Evolutionary conservation across 805 yeast genomes (phyloP).

Genomic region (Saturnispora quitensis): DNA sequence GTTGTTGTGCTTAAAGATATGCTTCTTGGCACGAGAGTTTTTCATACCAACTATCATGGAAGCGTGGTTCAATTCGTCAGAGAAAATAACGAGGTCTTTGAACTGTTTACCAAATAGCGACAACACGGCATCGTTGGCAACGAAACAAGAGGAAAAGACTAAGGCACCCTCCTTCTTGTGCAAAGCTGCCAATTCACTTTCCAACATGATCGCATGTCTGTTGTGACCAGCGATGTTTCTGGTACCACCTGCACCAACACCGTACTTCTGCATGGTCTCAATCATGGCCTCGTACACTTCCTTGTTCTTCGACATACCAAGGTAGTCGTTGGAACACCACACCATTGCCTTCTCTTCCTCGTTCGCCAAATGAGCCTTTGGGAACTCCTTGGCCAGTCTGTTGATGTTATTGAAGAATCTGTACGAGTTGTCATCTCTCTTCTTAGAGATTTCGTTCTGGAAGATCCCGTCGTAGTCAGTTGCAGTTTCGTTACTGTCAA

Average conservation of each 20-base stretch:
- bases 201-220: conserved; percentile 77
- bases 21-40: conserved; percentile 82
- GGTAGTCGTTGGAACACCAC: conserved; percentile 98
- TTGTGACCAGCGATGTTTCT: conserved; percentile 98
- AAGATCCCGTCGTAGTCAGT: conserved; percentile 71
- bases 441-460: conserved; percentile 55
- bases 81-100: conserved; percentile 82
- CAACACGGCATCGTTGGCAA: conserved; percentile 92
- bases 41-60: conserved; percentile 95
- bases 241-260: conserved; percentile 99
- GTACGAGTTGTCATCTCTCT: conserved; percentile 84
- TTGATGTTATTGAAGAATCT: conserved; percentile 96
- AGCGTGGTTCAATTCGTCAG: conserved; percentile 93
- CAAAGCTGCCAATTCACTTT: conserved; percentile 76
- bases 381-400: conserved; percentile 89
- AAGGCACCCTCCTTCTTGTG: conserved; percentile 94
- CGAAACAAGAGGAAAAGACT: conserved; percentile 92
- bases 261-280: conserved; percentile 73
- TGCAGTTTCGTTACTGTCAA: conserved; percentile 38
- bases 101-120: conserved; percentile 85
- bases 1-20: conserved; percentile 87
- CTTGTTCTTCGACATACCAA: conserved; percentile 86
- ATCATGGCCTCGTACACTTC: conserved; percentile 71
- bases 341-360: conserved; percentile 86
- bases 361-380: conserved; percentile 73